Percentiles rank a stretch among this genome's conserved stretches.
These are phyloP conservation scores for Colletotrichum falcatum DNA, from an alignment of 2,329 filamentous ascomycete species.

Conservation along the genomic window DNA sequence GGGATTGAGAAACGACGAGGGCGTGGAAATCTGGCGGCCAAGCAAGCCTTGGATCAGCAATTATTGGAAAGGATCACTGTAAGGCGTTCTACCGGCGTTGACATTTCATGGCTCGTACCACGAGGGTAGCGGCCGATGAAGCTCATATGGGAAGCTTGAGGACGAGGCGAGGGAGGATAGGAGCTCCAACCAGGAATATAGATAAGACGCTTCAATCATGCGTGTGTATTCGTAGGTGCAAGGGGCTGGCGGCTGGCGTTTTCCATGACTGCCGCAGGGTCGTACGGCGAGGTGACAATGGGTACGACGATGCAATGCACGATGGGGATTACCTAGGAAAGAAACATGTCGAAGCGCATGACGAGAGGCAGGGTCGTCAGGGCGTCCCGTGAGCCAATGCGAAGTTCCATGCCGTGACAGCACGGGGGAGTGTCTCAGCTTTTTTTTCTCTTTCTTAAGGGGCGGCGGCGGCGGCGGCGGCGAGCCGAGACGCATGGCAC, in stretches of 20 bases:
- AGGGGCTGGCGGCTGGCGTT: not conserved
- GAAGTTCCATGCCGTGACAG: slow-evolving; percentile 7
- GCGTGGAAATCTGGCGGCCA: slow-evolving; percentile 25
- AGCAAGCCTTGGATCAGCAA: slow-evolving; percentile 28
- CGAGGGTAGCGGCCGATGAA: not conserved
- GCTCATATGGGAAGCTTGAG: not conserved
- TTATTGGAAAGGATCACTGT: slow-evolving; percentile 2
- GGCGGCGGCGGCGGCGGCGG: not conserved
- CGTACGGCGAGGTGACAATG: not conserved
- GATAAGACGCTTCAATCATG: not conserved
- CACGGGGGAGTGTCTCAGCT: slow-evolving; percentile 22
- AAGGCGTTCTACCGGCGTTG: slow-evolving; percentile 26
- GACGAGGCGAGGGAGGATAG: not conserved
- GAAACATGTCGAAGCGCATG: not conserved
- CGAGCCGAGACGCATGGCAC: slow-evolving; percentile 23
- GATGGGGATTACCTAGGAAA: not conserved
- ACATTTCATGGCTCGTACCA: slow-evolving; percentile 2
- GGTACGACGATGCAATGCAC: not conserved
- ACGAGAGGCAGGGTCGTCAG: slow-evolving; percentile 6
- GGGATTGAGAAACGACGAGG: not conserved
- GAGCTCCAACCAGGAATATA: slow-evolving; percentile 3
- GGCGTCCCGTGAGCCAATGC: not conserved
- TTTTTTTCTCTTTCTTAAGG: too few species aligned
- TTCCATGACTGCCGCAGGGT: not conserved
- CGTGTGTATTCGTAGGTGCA: too few species aligned